These are phyloP conservation scores for Lentinula guzmanii DNA, from an alignment of 768 basidiomycete species.

Conservation along the genomic window DNA sequence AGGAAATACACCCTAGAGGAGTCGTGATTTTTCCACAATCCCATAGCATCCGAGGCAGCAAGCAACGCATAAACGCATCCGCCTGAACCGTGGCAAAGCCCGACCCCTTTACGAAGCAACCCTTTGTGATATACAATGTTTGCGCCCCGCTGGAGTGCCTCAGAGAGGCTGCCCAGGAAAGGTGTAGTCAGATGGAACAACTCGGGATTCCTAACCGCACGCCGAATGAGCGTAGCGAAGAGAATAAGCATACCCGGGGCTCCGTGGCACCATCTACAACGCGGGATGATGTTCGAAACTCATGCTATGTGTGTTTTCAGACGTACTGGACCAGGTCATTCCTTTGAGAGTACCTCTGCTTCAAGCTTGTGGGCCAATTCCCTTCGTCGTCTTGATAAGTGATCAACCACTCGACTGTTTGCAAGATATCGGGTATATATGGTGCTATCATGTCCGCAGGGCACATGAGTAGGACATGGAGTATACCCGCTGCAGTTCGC, in stretches of 20 bases:
- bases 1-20: conserved; percentile 20
- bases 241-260: conserved; percentile 46
- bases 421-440: conserved; percentile 33
- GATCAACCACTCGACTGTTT: conserved; percentile 43
- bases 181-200: conserved; percentile 15
- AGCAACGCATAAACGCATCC: conserved; percentile 51
- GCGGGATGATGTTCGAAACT: background rate
- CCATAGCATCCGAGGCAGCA: conserved; percentile 39
- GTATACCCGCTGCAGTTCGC: conserved; percentile 38
- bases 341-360: conserved; percentile 8
- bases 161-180: conserved; percentile 20
- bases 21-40: conserved; percentile 11
- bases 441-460: conserved; percentile 29
- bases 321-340: conserved; percentile 47
- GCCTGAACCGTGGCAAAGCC: conserved; percentile 53
- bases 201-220: conserved; percentile 15
- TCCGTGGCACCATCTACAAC: conserved; percentile 53
- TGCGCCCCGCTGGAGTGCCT: conserved; percentile 33
- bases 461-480: conserved; percentile 42
- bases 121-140: conserved; percentile 41
- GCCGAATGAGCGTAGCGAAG: conserved; percentile 35
- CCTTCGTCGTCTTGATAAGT: conserved; percentile 37
- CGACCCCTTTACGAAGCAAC: conserved; percentile 50
- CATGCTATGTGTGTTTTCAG: background rate
- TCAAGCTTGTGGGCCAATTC: conserved; percentile 48